These are phyloP conservation scores for Kodamaea anthophila DNA, from an alignment of 1,139 yeast genomes.

Conservation along the genomic window DNA sequence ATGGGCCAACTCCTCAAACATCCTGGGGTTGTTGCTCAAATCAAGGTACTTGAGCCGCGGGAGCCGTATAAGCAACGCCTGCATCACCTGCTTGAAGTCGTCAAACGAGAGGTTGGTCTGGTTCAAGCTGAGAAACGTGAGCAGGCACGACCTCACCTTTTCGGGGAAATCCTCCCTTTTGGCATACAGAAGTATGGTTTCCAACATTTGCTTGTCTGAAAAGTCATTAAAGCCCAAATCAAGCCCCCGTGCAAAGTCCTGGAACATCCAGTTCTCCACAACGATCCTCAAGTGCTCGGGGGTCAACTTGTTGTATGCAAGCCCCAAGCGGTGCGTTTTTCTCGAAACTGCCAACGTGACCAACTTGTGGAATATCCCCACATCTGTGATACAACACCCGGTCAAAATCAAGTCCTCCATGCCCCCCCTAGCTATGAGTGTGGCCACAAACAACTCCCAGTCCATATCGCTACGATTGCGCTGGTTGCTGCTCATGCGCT, in stretches of 20 bases:
- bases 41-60: constrained; percentile 60
- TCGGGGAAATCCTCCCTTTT: constrained; percentile 17
- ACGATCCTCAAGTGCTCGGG: constrained; percentile 45
- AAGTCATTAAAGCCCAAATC: constrained; percentile 72
- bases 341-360: constrained; percentile 49
- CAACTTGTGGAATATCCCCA: constrained; percentile 50
- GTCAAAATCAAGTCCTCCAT: constrained; percentile 66
- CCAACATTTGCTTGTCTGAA: constrained; percentile 26
- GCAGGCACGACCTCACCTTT: constrained; percentile 17
- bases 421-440: constrained; percentile 63
- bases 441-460: constrained; percentile 67
- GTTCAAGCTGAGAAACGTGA: constrained; percentile 45
- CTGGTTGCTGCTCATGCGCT: constrained; percentile 53
- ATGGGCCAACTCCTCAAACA: constrained; percentile 35
- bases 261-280: constrained; percentile 37
- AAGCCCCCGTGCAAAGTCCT: constrained; percentile 42
- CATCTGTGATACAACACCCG: constrained; percentile 62
- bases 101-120: constrained; percentile 41
- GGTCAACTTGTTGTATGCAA: constrained; percentile 60
- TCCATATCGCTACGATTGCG: constrained; percentile 67
- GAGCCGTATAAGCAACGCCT: constrained; percentile 28
- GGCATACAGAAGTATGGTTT: constrained; percentile 19
- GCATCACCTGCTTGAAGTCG: constrained; percentile 27
- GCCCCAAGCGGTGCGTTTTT: constrained; percentile 52
- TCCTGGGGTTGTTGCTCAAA: constrained; percentile 55